These are phyloP conservation scores for Picochlorum sp. DNA, from an alignment of 139 green algal species.

Conservation along the genomic window DNA sequence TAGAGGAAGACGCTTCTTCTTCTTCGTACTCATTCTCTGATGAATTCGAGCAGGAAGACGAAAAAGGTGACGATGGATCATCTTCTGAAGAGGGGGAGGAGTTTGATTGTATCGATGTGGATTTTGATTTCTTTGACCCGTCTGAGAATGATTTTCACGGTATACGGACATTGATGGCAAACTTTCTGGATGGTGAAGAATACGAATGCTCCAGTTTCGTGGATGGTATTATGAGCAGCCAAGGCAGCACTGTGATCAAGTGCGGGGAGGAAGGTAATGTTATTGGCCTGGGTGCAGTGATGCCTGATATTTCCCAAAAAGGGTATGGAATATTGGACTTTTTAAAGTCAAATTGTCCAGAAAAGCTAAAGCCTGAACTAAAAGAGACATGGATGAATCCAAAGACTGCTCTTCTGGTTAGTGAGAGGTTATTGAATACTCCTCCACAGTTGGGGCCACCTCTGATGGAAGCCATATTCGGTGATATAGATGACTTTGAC, in stretches of 20 bases:
- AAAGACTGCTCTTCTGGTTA: conserved; percentile 62
- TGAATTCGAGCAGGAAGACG: no score
- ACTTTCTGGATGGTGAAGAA: conserved; percentile 61
- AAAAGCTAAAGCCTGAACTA: background rate
- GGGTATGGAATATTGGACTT: conserved; percentile 48
- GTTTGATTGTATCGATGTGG: conserved; percentile 46
- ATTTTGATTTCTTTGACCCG: conserved; percentile 84
- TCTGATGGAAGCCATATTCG: conserved; percentile 68
- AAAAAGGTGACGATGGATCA: no score
- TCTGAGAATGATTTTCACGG: conserved; percentile 78
- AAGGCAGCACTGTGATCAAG: conserved; percentile 78
- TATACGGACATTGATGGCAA: conserved; percentile 61
- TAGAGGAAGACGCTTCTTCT: no score
- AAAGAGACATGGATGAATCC: conserved; percentile 31
- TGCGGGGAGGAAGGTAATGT: conserved; percentile 65
- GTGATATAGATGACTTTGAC: conserved; percentile 57
- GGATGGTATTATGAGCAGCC: conserved; percentile 51
- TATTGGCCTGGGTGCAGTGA: conserved; percentile 36
- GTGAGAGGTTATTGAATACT: conserved; percentile 81
- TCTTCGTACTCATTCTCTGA: no score
- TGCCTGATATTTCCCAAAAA: conserved; percentile 26
- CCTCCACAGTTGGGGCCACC: conserved; percentile 70
- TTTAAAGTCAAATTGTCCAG: conserved; percentile 17
- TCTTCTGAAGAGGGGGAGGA: conserved; percentile 18
- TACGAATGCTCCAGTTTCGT: conserved; percentile 58